These are phyloP conservation scores for Boletus barrowsii DNA, from an alignment of 768 basidiomycete genomes.

Conservation along the genomic window DNA sequence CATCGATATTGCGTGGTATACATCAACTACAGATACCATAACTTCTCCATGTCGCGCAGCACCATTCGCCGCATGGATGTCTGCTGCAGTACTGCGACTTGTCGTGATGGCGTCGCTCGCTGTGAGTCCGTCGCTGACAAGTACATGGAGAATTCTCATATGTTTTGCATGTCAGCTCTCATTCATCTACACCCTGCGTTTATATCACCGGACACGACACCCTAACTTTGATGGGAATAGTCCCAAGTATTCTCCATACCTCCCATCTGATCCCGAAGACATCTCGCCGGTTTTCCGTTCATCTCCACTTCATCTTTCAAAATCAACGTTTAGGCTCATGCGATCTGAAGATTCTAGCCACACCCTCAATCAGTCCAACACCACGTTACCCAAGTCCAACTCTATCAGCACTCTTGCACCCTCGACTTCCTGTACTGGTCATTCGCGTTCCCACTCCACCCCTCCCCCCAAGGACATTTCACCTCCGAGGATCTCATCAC, in stretches of 20 bases:
- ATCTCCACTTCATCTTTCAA: conserved; percentile 10
- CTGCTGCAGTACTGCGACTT: conserved; percentile 50
- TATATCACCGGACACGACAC: conserved; percentile 17
- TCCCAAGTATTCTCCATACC: conserved; percentile 14
- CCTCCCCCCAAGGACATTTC: conserved; percentile 9
- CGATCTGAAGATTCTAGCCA: conserved; percentile 21
- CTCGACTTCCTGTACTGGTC: conserved; percentile 25
- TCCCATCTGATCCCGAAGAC: conserved; percentile 21
- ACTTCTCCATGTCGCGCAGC: conserved; percentile 14
- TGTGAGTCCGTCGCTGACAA: conserved; percentile 40
- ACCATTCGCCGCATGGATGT: conserved; percentile 53
- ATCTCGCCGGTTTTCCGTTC: conserved; percentile 16
- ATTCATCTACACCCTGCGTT: conserved; percentile 19
- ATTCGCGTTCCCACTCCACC: conserved; percentile 17
- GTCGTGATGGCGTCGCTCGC: conserved; percentile 48
- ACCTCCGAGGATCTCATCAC: conserved; percentile 15
- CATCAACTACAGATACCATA: conserved; percentile 26
- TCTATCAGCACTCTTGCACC: conserved; percentile 28
- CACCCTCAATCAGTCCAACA: conserved; percentile 18
- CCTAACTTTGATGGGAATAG: conserved; percentile 9
- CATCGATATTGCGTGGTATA: conserved; percentile 66
- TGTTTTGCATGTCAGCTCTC: conserved; percentile 14
- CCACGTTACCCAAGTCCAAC: conserved; percentile 24
- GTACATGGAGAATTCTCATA: neutral
- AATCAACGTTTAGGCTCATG: conserved; percentile 8